These are phyloP conservation scores for Puccinia polysora DNA, from an alignment of 1,284 basidiomycete species.

Conservation along the genomic window DNA sequence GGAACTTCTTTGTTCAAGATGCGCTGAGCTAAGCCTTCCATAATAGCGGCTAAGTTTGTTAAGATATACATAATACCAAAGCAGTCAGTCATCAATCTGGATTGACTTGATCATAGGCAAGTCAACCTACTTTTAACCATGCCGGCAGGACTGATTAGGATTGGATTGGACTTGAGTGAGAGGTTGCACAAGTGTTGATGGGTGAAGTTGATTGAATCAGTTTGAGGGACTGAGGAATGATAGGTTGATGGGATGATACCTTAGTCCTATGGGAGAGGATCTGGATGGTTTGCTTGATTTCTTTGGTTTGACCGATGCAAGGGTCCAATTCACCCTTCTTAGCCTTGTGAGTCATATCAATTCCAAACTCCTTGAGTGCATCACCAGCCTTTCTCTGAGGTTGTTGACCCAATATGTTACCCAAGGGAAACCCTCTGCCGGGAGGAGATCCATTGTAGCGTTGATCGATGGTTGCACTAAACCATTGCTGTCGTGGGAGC, in stretches of 20 bases:
- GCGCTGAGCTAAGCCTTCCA: constrained; percentile 82
- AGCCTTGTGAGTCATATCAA: constrained; percentile 78
- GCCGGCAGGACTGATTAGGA: constrained; percentile 57
- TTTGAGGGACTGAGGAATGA: neutral
- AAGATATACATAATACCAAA: neutral
- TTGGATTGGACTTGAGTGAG: constrained; percentile 67
- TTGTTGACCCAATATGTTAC: constrained; percentile 51
- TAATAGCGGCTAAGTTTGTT: constrained; percentile 62
- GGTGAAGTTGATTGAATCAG: neutral
- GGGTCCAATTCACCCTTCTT: constrained; percentile 80
- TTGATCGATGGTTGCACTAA: constrained; percentile 1
- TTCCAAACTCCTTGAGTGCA: constrained; percentile 58
- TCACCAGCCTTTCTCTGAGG: constrained; percentile 46
- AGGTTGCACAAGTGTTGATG: neutral
- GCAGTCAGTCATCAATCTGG: constrained; percentile 79
- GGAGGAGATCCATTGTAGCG: constrained; percentile 8
- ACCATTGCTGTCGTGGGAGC: neutral
- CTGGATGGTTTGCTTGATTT: constrained; percentile 83
- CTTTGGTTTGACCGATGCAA: constrained; percentile 68
- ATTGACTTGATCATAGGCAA: constrained; percentile 57
- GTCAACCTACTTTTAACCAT: constrained; percentile 46
- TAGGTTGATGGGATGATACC: neutral
- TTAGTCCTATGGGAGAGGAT: constrained; percentile 54
- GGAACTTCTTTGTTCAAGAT: constrained; percentile 88
- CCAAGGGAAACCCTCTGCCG: constrained; percentile 48